Evolutionary conservation across 345 rosid species (phyloP).

Genomic region (Fremontodendron californicum): DNA sequence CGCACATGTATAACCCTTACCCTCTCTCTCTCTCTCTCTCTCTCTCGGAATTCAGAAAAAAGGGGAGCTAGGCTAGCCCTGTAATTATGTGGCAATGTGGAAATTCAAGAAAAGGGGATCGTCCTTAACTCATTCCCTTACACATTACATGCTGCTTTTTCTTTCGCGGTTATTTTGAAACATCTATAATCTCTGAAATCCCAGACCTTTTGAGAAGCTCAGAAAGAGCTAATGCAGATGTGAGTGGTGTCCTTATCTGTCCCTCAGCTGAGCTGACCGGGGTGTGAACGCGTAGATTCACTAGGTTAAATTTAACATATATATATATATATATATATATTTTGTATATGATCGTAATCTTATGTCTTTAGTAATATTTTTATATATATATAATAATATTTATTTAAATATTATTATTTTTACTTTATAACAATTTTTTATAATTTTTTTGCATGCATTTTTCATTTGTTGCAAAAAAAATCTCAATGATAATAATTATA

Average conservation of each 20-base stretch:
- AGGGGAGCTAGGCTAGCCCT: not conserved
- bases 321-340: no score
- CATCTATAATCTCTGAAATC: conserved; percentile 15
- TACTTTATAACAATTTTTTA: no score
- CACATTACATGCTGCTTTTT: not conserved
- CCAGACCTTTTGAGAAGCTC: conserved; percentile 14
- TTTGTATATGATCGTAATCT: no score
- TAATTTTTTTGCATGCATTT: no score
- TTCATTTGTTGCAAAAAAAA: no score
- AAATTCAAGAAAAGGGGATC: not conserved
- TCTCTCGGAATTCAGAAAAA: conserved; percentile 3
- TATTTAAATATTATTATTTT: no score
- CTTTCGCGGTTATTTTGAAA: conserved; percentile 4
- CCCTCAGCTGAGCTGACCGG: not conserved
- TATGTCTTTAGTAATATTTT: no score
- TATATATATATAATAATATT: no score
- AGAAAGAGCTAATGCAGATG: conserved; percentile 6
- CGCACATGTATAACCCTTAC: not conserved
- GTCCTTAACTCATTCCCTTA: not conserved
- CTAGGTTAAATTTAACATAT: no score
- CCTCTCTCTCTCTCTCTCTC: not conserved
- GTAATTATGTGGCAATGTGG: not conserved
- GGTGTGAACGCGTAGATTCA: not conserved
- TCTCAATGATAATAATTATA: no score
- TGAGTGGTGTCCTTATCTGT: not conserved